A percentile compares a stretch with the other conserved stretches of the same genome.
Evolutionary conservation across 2,329 filamentous ascomycete species (phyloP).

Genomic region (Trichoderma brevicompactum): DNA sequence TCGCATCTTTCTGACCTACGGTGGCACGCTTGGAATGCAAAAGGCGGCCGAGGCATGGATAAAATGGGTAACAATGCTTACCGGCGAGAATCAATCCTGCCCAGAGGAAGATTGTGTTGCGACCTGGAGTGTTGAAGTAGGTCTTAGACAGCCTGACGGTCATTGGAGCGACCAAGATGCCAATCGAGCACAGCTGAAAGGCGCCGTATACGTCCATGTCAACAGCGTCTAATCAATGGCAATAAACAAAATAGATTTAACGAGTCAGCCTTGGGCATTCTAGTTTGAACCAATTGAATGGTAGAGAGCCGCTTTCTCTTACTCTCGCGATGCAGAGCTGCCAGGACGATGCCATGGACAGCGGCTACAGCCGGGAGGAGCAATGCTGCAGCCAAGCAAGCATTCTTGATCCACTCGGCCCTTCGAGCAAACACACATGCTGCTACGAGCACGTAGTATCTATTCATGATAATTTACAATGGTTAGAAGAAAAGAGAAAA

Average conservation of each 20-base stretch:
- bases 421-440: constrained; percentile 67
- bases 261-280: background rate
- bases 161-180: constrained; percentile 65
- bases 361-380: constrained; percentile 67
- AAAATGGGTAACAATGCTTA: constrained; percentile 33
- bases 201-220: constrained; percentile 72
- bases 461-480: constrained; percentile 34
- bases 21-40: background rate
- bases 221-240: constrained; percentile 55
- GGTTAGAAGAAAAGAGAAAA: background rate
- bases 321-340: constrained; percentile 63
- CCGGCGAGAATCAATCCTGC: constrained; percentile 63
- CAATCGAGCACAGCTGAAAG: constrained; percentile 69
- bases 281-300: too few species aligned
- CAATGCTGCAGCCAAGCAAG: constrained; percentile 65
- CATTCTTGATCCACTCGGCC: constrained; percentile 63
- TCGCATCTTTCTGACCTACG: background rate
- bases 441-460: constrained; percentile 67
- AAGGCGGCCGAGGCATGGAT: background rate
- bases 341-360: constrained; percentile 65
- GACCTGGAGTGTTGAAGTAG: constrained; percentile 66
- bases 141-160: constrained; percentile 65
- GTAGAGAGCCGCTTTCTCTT: constrained; percentile 36
- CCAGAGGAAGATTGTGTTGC: constrained; percentile 71
- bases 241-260: background rate